Evolutionary conservation across 345 rosid species (phyloP).

Genomic region (Eutrema yunnanense): DNA sequence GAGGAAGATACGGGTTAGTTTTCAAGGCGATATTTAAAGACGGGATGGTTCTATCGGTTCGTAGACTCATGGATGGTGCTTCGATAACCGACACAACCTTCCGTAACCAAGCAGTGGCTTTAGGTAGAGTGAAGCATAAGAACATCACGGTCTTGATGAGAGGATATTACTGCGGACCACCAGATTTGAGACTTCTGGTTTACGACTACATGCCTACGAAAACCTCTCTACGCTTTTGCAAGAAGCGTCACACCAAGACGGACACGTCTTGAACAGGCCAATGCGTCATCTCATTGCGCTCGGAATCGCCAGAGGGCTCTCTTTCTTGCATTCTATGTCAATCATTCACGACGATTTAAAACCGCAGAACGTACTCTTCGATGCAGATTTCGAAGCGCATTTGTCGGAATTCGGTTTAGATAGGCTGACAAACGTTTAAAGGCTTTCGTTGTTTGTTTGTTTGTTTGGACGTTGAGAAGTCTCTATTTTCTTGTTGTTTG

Average conservation of each 20-base stretch:
- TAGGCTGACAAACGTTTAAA: conserved; percentile 4
- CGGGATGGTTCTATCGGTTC: conserved; percentile 55
- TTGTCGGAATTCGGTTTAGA: conserved; percentile 58
- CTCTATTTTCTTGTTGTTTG: no score
- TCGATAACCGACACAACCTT: conserved; percentile 42
- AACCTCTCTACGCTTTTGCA: conserved; percentile 57
- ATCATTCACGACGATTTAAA: conserved; percentile 53
- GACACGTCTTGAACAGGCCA: conserved; percentile 63
- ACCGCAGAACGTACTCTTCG: conserved; percentile 54
- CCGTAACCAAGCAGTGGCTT: conserved; percentile 46
- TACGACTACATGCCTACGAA: conserved; percentile 68
- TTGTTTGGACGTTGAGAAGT: no score
- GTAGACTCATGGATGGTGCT: conserved; percentile 46
- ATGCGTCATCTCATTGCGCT: conserved; percentile 67
- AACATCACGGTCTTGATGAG: conserved; percentile 44
- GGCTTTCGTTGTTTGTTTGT: no score
- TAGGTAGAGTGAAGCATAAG: conserved; percentile 55
- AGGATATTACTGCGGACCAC: conserved; percentile 57
- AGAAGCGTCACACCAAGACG: conserved; percentile 66
- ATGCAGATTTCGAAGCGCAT: conserved; percentile 65
- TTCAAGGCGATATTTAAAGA: conserved; percentile 56
- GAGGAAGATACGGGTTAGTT: conserved; percentile 49
- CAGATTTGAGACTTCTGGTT: conserved; percentile 45
- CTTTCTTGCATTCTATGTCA: conserved; percentile 47
- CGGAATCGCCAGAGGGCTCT: conserved; percentile 56